phyloP scores from a whole-genome alignment of 164 flowering plant genomes.

The Magnolia kwangsiensis region DNA sequence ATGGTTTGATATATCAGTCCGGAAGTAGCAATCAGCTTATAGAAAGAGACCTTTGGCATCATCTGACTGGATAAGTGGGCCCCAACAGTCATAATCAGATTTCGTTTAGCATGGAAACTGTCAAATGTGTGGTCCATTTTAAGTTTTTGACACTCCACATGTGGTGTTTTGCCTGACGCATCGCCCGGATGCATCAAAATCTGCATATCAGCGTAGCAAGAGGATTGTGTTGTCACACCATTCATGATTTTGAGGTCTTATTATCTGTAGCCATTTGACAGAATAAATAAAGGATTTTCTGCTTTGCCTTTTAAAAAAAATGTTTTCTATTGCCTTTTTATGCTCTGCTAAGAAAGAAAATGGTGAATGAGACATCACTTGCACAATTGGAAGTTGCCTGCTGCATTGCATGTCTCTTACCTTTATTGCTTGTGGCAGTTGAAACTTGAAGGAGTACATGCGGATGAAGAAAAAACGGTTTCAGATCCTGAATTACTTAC shows the following conservation, averaged over 20 bases:
- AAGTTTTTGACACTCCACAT: neutral
- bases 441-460: conserved; percentile 61
- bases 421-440: conserved; percentile 37
- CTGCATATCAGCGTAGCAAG: neutral
- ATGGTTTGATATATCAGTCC: too few relatives aligned
- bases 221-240: neutral
- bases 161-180: neutral
- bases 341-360: neutral
- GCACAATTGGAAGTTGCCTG: neutral
- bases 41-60: neutral
- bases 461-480: conserved; percentile 81
- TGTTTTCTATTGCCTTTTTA: too few relatives aligned
- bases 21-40: too few relatives aligned
- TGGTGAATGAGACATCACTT: neutral
- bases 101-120: neutral
- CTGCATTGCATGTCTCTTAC: neutral
- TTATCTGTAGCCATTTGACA: neutral
- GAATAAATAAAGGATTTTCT: neutral
- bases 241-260: neutral
- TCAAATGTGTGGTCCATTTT: neutral
- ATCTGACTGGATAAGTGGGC: neutral
- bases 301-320: neutral
- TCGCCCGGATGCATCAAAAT: neutral
- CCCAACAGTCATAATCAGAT: neutral
- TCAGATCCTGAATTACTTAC: conserved; percentile 65